Conservation (phyloP, 1,284 basidiomycete species). For the Marasmius sp. region DNA sequence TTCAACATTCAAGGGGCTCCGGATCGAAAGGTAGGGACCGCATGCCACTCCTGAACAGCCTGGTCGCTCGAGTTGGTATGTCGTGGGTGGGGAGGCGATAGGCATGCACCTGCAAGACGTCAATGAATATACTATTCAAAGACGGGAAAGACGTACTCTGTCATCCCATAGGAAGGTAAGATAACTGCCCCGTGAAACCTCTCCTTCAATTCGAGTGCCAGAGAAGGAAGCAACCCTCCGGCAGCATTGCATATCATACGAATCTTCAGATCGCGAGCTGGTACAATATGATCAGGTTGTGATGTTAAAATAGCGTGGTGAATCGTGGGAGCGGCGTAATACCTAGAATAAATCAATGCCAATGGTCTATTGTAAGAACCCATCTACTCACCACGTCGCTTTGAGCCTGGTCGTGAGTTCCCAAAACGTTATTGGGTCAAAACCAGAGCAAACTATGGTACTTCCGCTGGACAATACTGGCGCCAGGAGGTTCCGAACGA, state of each 20-base stretch:
- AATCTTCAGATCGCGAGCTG: slow-evolving; percentile 34
- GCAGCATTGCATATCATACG: slow-evolving; percentile 50
- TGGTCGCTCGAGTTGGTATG: slow-evolving; percentile 44
- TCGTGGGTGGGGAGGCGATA: slow-evolving; percentile 43
- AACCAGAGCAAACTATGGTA: slow-evolving; percentile 58
- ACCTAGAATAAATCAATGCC: slow-evolving; percentile 28
- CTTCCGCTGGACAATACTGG: slow-evolving; percentile 58
- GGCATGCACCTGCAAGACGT: slow-evolving; percentile 44
- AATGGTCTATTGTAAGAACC: not conserved
- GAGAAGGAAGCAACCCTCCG: slow-evolving; percentile 42
- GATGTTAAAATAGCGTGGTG: slow-evolving; percentile 46
- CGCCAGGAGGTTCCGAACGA: slow-evolving; percentile 62
- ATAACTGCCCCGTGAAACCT: slow-evolving; percentile 39
- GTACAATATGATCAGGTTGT: slow-evolving; percentile 31
- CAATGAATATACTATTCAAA: slow-evolving; percentile 23
- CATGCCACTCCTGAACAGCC: slow-evolving; percentile 48
- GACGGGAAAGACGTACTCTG: slow-evolving; percentile 34
- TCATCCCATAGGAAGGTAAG: slow-evolving; percentile 50
- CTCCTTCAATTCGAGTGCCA: slow-evolving; percentile 38
- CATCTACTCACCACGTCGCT: slow-evolving; percentile 47
- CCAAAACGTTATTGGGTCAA: slow-evolving; percentile 64
- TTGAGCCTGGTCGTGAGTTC: slow-evolving; percentile 43
- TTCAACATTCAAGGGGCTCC: slow-evolving; percentile 38
- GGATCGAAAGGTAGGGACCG: slow-evolving; percentile 47
- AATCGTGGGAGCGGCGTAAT: slow-evolving; percentile 47